These are phyloP conservation scores for Fistulinella prunicolor DNA, from an alignment of 768 basidiomycete species.

Conservation along the genomic window DNA sequence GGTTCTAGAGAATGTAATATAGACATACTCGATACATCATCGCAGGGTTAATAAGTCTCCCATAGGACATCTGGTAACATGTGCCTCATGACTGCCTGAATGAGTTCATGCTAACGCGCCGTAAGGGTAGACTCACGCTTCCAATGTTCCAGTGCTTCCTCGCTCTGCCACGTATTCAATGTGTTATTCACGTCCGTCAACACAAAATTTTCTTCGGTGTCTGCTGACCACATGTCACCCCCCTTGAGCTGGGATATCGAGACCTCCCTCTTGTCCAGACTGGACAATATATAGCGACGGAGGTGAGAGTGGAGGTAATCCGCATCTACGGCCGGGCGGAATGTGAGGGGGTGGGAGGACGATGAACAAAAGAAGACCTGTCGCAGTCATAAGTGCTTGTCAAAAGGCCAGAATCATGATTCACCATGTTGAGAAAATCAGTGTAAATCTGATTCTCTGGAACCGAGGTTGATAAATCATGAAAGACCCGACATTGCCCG, in stretches of 20 bases:
- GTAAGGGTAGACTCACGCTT: conserved; percentile 44
- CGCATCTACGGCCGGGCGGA: conserved; percentile 49
- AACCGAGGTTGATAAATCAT: conserved; percentile 54
- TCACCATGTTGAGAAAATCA: conserved; percentile 73
- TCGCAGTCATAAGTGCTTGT: conserved; percentile 5
- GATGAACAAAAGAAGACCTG: conserved; percentile 84
- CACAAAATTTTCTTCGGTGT: conserved; percentile 45
- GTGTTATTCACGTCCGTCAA: conserved; percentile 63
- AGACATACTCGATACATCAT: too few relatives aligned
- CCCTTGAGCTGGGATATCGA: conserved; percentile 41
- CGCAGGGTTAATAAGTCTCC: conserved; percentile 72
- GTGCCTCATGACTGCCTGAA: conserved; percentile 65
- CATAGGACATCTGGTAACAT: conserved; percentile 70
- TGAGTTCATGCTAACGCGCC: conserved; percentile 4
- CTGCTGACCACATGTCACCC: conserved; percentile 10
- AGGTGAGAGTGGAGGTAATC: conserved; percentile 72
- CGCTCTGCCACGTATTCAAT: conserved; percentile 63
- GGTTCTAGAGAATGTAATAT: too few relatives aligned
- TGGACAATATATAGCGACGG: conserved; percentile 56
- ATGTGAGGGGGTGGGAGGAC: conserved; percentile 49
- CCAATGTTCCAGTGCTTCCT: conserved; percentile 73
- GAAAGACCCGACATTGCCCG: conserved; percentile 77
- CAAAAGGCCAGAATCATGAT: conserved; percentile 16
- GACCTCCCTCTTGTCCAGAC: conserved; percentile 53
- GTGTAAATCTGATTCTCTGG: conserved; percentile 45